Evolutionary conservation across 208 protist species (phyloP), one percentile per base, ranked within the genome.

Genomic region (Zelonia costaricensis): DNA sequence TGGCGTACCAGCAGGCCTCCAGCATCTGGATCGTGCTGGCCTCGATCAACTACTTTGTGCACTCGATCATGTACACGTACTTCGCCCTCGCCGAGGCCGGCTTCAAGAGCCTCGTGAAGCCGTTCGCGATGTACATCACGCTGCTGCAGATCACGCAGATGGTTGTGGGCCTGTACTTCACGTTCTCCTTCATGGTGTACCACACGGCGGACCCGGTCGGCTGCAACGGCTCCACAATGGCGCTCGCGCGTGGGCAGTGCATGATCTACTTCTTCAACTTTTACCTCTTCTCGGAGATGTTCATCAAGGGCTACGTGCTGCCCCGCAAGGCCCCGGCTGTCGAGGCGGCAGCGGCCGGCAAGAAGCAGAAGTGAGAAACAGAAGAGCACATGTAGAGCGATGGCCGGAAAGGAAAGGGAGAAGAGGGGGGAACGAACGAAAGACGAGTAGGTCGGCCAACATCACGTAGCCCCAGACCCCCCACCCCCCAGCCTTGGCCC

Each of bases 51-150:
- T 90, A 92, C 73, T 76, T 57, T 22, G 92, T 98, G 25, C 95
- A 97, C 73, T 63, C 85, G 12, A 78, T 97, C 72, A 98, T 98
- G 93, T 98, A 98, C 78, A 82, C 81, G 3, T 98, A 98, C 76
- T 98, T 97, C 65, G 76, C 76, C 43, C 42, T 95, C 23, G 69
- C 78, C 28, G 86, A 80, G 23, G 68, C 67, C 30, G 82, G 84
- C 23, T 62, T 80, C 55, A 76, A 78, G 67, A 65, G 67, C 22
- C 39, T 93, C 4, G 64, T 86, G 46, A 76, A 76, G 68, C 78
- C 84, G 2, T 78, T 94, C 38, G 85, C 78, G 27, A 76, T 76
- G 49, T 77, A 89, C 60, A 94, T 96, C 57, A 96, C 91, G 33
- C 53, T 70, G n/a, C 27, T 92, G 38, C 91, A 96, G 71, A 80